Conservation (phyloP, 176 grass and related monocot species). For the Lolium multiflorum region DNA sequence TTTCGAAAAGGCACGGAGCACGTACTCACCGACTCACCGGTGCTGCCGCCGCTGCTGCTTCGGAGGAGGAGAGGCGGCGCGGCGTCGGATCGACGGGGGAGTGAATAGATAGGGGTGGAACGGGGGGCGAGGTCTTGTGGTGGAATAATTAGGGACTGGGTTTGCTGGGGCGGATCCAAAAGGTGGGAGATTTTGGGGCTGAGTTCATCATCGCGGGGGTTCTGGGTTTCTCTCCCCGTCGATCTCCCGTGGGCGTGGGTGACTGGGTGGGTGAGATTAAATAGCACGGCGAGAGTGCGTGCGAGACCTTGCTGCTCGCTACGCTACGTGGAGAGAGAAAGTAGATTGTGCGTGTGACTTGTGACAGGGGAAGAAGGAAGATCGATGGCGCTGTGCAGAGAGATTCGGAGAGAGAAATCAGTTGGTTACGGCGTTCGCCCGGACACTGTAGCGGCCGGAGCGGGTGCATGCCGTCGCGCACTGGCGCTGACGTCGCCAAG, state of each 20-base stretch:
- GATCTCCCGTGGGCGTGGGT: neutral
- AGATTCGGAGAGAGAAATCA: neutral
- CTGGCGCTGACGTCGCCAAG: rapidly evolving
- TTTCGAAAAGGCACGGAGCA: too few relatives aligned
- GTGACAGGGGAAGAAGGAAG: conserved; percentile 7
- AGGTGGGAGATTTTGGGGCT: neutral
- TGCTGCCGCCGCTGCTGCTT: rapidly evolving
- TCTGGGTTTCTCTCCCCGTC: neutral
- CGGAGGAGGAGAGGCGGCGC: neutral
- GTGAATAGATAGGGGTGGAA: neutral
- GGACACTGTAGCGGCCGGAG: neutral
- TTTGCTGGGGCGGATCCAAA: conserved; percentile 6
- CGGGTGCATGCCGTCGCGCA: neutral
- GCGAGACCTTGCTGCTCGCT: conserved; percentile 19
- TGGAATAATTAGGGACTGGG: neutral
- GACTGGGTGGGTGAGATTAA: neutral
- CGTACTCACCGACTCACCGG: conserved; percentile 6
- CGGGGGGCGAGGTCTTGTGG: neutral
- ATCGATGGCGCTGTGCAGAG: neutral
- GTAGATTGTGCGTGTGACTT: neutral
- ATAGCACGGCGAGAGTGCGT: conserved; percentile 15
- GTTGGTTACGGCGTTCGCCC: neutral
- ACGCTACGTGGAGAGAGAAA: neutral
- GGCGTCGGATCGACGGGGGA: neutral
- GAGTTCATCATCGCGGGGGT: conserved; percentile 33